Evolutionary conservation across 768 basidiomycete species (phyloP).

Genomic region (Boletus pseudo-olivaceus): DNA sequence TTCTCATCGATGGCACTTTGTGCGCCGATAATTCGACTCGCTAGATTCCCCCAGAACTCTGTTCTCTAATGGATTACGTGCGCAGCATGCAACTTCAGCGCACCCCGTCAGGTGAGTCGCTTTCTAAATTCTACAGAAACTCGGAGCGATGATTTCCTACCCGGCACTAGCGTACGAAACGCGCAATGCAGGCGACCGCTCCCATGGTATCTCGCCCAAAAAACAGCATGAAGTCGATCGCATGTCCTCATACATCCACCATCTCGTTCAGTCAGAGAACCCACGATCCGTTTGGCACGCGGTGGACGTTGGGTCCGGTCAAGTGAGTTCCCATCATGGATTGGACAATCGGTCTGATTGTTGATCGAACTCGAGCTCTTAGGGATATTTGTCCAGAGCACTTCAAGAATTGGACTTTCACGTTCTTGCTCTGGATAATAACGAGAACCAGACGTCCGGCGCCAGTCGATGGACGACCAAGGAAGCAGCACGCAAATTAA

Average conservation of each 20-base stretch:
- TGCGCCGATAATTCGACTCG: background rate
- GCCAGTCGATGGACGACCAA: conserved; percentile 44
- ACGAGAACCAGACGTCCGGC: conserved; percentile 55
- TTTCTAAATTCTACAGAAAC: background rate
- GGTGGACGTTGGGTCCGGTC: conserved; percentile 75
- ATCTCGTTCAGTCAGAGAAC: conserved; percentile 30
- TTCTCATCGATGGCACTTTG: background rate
- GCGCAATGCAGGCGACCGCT: conserved; percentile 1
- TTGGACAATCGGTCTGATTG: background rate
- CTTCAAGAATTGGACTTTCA: conserved; percentile 37
- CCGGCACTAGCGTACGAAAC: conserved; percentile 8
- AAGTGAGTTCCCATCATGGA: conserved; percentile 36
- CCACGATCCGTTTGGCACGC: conserved; percentile 37
- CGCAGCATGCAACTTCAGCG: conserved; percentile 29
- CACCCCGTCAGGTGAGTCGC: conserved; percentile 12
- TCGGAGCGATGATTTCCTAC: background rate
- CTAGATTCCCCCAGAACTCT: conserved; percentile 24
- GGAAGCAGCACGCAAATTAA: conserved; percentile 19
- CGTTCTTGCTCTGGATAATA: conserved; percentile 66
- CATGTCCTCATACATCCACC: conserved; percentile 54
- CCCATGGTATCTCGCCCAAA: conserved; percentile 67
- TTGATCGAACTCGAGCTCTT: background rate
- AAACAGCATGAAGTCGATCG: conserved; percentile 68
- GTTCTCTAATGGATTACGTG: conserved; percentile 21
- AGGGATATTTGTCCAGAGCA: conserved; percentile 64